These are phyloP conservation scores for Umbelopsis sp. DNA, from an alignment of 192 early-diverging fungal genomes.

Conservation along the genomic window DNA sequence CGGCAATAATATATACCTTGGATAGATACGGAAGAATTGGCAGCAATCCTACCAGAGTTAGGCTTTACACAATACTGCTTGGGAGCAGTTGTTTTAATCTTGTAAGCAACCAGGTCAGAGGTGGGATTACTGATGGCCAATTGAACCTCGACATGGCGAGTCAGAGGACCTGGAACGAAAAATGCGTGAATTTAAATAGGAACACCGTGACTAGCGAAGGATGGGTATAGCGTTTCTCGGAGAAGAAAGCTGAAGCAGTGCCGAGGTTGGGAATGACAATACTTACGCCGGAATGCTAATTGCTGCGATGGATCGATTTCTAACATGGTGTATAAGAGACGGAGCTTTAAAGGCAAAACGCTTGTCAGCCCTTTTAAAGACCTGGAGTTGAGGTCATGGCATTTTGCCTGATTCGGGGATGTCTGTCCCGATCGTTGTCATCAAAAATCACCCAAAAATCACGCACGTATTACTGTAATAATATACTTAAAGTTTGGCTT, in stretches of 20 bases:
- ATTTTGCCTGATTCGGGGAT: not conserved
- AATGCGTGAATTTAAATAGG: not conserved
- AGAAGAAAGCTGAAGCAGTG: not conserved
- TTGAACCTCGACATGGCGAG: slow-evolving; percentile 54
- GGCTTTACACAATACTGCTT: slow-evolving; percentile 97
- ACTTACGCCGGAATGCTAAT: not conserved
- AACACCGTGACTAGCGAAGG: not conserved
- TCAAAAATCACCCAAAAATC: slow-evolving; percentile 14
- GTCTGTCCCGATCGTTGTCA: not conserved
- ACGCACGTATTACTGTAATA: too few species aligned
- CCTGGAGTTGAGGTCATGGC: slow-evolving; percentile 4
- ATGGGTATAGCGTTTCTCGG: not conserved
- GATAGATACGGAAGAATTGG: slow-evolving; percentile 68
- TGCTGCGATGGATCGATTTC: slow-evolving; percentile 18
- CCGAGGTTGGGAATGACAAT: not conserved
- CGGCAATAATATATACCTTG: slow-evolving; percentile 53
- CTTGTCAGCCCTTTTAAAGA: not conserved
- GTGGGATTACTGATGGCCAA: slow-evolving; percentile 66
- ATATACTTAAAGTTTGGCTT: too few species aligned
- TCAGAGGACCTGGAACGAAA: slow-evolving; percentile 58
- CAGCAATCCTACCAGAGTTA: slow-evolving; percentile 81
- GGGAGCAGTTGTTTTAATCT: slow-evolving; percentile 98
- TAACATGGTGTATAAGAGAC: slow-evolving; percentile 9
- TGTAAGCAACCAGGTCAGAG: slow-evolving; percentile 83
- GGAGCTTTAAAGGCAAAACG: not conserved